phyloP scores from a whole-genome alignment of 1,284 basidiomycete species.

The Pseudozyma sp. region DNA sequence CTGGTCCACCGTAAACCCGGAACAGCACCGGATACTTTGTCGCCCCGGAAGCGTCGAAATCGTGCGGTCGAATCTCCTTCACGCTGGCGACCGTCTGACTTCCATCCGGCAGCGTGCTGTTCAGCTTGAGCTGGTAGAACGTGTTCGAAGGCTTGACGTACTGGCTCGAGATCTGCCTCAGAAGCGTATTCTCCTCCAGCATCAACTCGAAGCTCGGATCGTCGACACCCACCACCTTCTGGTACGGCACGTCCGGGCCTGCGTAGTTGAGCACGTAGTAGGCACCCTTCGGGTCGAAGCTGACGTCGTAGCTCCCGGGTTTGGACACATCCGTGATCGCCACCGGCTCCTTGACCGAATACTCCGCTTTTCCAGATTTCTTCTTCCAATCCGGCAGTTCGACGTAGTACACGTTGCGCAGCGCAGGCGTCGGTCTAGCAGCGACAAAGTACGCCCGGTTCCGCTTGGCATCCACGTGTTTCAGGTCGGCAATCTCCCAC shows the following conservation, averaged over 20 bases:
- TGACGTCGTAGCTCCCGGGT: constrained; percentile 75
- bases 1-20: constrained; percentile 83
- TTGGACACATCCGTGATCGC: constrained; percentile 77
- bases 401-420: constrained; percentile 80
- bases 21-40: constrained; percentile 86
- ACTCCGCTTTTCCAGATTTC: constrained; percentile 72
- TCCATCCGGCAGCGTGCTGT: constrained; percentile 34
- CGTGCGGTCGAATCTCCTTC: constrained; percentile 87
- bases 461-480: constrained; percentile 77
- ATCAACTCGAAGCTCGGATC: constrained; percentile 72
- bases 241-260: constrained; percentile 88
- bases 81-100: constrained; percentile 79
- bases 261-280: constrained; percentile 85
- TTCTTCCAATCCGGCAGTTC: constrained; percentile 50
- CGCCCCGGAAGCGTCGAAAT: constrained; percentile 89
- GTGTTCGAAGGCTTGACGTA: constrained; percentile 80
- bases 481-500: constrained; percentile 87
- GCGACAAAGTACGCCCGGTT: constrained; percentile 86
- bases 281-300: constrained; percentile 64
- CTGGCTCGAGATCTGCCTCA: constrained; percentile 78
- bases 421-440: constrained; percentile 82
- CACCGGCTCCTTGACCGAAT: constrained; percentile 73
- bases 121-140: constrained; percentile 64
- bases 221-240: constrained; percentile 79
- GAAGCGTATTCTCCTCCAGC: constrained; percentile 78